phyloP scores from a whole-genome alignment of 1,284 basidiomycete species.

The Singerocomus inundabilis region DNA sequence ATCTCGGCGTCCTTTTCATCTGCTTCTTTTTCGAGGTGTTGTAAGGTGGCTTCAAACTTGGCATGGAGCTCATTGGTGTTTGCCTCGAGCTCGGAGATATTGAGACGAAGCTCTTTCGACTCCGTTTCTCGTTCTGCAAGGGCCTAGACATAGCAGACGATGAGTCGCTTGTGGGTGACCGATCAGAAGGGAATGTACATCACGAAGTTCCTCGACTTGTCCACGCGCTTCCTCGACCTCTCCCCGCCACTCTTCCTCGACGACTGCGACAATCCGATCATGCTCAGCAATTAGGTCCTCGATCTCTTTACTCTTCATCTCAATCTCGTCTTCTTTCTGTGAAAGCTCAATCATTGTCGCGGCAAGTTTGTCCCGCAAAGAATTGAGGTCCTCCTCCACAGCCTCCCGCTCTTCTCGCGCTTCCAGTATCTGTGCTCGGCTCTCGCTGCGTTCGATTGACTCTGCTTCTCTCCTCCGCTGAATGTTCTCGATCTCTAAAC shows the following conservation, averaged over 20 bases:
- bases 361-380: constrained; percentile 70
- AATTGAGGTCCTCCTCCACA: constrained; percentile 71
- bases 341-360: constrained; percentile 78
- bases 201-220: constrained; percentile 73
- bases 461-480: constrained; percentile 60
- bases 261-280: constrained; percentile 60
- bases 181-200: constrained; percentile 46
- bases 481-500: constrained; percentile 68
- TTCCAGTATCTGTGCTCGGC: constrained; percentile 65
- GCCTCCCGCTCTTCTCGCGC: constrained; percentile 69
- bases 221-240: constrained; percentile 71
- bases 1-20: constrained; percentile 72
- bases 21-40: constrained; percentile 69
- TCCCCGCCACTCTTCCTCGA: constrained; percentile 76
- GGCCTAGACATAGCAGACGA: constrained; percentile 41
- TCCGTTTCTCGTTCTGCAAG: constrained; percentile 74
- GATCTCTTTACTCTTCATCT: constrained; percentile 68
- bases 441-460: constrained; percentile 63
- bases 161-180: constrained; percentile 5
- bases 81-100: constrained; percentile 70
- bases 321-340: constrained; percentile 80
- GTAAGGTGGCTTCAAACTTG: constrained; percentile 71
- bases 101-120: constrained; percentile 68
- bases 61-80: constrained; percentile 66
- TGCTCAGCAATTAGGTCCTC: constrained; percentile 69